Evolutionary conservation across 2,329 filamentous ascomycete species (phyloP), one percentile per base, ranked within the genome.

Genomic region (Alternaria solani): DNA sequence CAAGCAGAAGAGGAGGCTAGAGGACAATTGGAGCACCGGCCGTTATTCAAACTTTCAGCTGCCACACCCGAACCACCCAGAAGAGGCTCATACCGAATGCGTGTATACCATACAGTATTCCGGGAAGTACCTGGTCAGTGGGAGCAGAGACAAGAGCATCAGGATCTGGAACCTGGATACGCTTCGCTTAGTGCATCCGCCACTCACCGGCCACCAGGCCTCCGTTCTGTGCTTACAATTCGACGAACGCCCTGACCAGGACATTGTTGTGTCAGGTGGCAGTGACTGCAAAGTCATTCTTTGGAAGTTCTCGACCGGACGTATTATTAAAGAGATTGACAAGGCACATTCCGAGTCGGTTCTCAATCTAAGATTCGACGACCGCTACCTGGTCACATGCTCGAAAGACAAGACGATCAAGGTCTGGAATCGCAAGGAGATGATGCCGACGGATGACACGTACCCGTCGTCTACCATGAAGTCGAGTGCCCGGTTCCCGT

Each of bases 391-490:
- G 4, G 93, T 98, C 12, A 99, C 95, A 0, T 98, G 95, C 73
- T 98, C 94, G 49, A 99, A 99, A 77, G 95, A 99, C 78, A 96
- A 94, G 78, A 91, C 91, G 0, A 97, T 99, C 83, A 97, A 97
- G 78, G 89, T 99, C 18, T 99, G 96, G 87, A 98, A 94, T 76
- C 89, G 95, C 5, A 85, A 83, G 18, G 72, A 78, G 54, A 73
- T 83, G 46, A 62, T 74, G 51, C 74, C 77, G 2, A 79, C 78
- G 9, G 77, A 80, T 44, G 72, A 77, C 5, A 73, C 77, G 4
- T 81, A 80, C 59, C 79, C 77, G 18, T 72, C 68, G 58, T 77
- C 64, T 54, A 85, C 72, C 62, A 77, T 69, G 65, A 79, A 81
- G 42, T 75, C 78, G 9, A 78, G 77, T 5, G 81, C 82, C 18